A percentile compares a stretch with the other conserved stretches of the same genome.
phyloP scores from a whole-genome alignment of 1,284 basidiomycete genomes.

The Boletellus deceptivus region DNA sequence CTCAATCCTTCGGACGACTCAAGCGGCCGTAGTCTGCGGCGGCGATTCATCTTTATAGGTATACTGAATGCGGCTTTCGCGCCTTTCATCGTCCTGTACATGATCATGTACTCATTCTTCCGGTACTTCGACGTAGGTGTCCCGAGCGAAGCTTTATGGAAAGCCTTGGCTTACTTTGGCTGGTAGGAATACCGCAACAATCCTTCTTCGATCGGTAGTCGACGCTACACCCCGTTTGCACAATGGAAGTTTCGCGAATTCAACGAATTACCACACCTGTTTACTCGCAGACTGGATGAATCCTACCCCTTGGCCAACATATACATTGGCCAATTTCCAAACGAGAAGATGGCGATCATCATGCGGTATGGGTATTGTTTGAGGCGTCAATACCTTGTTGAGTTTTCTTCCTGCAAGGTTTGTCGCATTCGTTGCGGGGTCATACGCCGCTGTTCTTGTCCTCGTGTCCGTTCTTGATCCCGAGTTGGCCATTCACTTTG shows the following conservation, averaged over 20 bases:
- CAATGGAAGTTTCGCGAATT: slow-evolving; percentile 99
- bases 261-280: slow-evolving; percentile 95
- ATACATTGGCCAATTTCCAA: slow-evolving; percentile 98
- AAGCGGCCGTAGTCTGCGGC: slow-evolving; percentile 55
- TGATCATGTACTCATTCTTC: slow-evolving; percentile 98
- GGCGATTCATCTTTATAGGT: slow-evolving; percentile 95
- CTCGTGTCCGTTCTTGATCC: slow-evolving; percentile 91
- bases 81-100: slow-evolving; percentile 96
- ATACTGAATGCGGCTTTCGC: slow-evolving; percentile 92
- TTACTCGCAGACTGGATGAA: slow-evolving; percentile 81
- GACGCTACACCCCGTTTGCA: slow-evolving; percentile 92
- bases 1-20: not conserved
- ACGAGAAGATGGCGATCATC: slow-evolving; percentile 85
- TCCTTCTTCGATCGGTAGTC: slow-evolving; percentile 88
- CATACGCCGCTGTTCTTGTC: slow-evolving; percentile 92
- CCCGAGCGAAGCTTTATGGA: not conserved
- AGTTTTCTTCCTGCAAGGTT: slow-evolving; percentile 44
- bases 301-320: slow-evolving; percentile 89
- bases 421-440: slow-evolving; percentile 93
- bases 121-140: slow-evolving; percentile 90
- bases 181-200: slow-evolving; percentile 96
- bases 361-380: slow-evolving; percentile 63
- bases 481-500: slow-evolving; percentile 89
- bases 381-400: not conserved
- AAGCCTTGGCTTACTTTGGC: slow-evolving; percentile 2